Conservation (phyloP, 805 yeast species). For the Saturnispora gosingensis region DNA sequence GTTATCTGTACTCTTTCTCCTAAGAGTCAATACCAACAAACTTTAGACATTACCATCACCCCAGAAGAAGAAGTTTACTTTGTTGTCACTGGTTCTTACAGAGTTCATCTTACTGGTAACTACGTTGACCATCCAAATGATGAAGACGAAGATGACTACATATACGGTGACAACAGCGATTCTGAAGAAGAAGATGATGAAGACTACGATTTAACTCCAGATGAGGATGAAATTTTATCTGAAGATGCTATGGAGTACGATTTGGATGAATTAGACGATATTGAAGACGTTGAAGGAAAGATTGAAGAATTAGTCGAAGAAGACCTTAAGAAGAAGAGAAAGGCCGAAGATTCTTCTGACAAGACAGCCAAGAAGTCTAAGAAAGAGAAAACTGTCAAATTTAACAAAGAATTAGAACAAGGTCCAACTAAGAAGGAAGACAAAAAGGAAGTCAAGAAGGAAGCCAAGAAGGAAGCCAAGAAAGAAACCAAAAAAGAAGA, state of each 20-base stretch:
- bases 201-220: slow-evolving; percentile 64
- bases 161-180: slow-evolving; percentile 37
- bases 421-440: slow-evolving; percentile 59
- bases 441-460: slow-evolving; percentile 21
- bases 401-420: slow-evolving; percentile 85
- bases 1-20: slow-evolving; percentile 89
- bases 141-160: slow-evolving; percentile 45
- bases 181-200: slow-evolving; percentile 39
- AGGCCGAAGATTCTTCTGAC: slow-evolving; percentile 20
- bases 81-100: slow-evolving; percentile 93
- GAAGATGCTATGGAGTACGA: slow-evolving; percentile 40
- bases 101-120: slow-evolving; percentile 89
- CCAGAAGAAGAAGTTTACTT: slow-evolving; percentile 93
- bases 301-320: slow-evolving; percentile 67
- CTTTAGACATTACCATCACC: slow-evolving; percentile 78
- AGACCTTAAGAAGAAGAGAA: slow-evolving; percentile 34
- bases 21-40: slow-evolving; percentile 74
- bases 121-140: slow-evolving; percentile 94
- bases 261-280: slow-evolving; percentile 57
- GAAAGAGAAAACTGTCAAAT: slow-evolving; percentile 69
- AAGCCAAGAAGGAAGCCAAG: slow-evolving; percentile 16
- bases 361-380: slow-evolving; percentile 31
- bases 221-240: slow-evolving; percentile 53
- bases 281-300: slow-evolving; percentile 60
- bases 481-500: slow-evolving; percentile 21